These are phyloP conservation scores for Orbilia ellipsospora DNA, from an alignment of 2,329 filamentous ascomycete genomes.

Conservation along the genomic window DNA sequence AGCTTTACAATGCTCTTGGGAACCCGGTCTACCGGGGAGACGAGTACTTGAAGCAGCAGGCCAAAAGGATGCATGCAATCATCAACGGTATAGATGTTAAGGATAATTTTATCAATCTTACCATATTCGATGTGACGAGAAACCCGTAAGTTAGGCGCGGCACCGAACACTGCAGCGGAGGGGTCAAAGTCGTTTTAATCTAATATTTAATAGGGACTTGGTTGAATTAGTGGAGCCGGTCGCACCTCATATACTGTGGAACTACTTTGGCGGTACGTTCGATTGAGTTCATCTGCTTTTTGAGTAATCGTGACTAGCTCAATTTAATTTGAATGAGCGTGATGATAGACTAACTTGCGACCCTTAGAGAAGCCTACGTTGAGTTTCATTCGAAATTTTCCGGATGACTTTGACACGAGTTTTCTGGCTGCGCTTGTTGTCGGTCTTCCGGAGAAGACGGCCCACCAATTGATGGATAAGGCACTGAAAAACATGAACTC, in stretches of 20 bases:
- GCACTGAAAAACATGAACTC: not conserved
- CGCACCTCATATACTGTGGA: not conserved
- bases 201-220: not conserved
- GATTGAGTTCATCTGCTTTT: too few relatives aligned
- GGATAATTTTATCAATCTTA: conserved; percentile 1
- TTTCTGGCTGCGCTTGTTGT: not conserved
- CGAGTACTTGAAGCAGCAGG: not conserved
- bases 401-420: conserved; percentile 2
- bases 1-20: not conserved
- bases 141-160: not conserved
- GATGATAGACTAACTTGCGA: too few relatives aligned
- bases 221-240: not conserved
- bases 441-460: not conserved
- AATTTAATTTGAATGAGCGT: too few relatives aligned
- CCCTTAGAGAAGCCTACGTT: not conserved
- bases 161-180: too few relatives aligned
- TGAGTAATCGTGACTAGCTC: too few relatives aligned
- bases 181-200: not conserved
- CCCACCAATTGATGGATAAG: conserved; percentile 1
- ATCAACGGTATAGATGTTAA: not conserved
- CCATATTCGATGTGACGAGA: not conserved
- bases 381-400: not conserved
- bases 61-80: not conserved
- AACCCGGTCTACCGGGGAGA: not conserved
- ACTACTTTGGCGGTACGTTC: not conserved